phyloP scores from a whole-genome alignment of 2,329 filamentous ascomycete species.

The Sphaerostilbella broomeana region DNA sequence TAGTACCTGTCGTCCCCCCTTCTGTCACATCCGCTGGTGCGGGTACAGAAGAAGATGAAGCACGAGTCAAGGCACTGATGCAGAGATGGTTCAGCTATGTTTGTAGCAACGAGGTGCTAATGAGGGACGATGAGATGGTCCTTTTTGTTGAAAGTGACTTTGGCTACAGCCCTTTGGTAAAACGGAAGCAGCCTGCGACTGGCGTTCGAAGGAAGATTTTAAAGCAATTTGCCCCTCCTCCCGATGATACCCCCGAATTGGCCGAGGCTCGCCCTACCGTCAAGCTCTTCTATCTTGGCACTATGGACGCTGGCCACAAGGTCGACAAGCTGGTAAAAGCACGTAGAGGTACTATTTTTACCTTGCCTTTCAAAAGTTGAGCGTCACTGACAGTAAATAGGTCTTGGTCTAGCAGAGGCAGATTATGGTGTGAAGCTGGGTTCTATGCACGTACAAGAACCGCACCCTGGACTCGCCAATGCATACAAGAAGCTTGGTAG shows the following conservation, averaged over 20 bases:
- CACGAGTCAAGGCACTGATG: slow-evolving; percentile 77
- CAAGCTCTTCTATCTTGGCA: slow-evolving; percentile 90
- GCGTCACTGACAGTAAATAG: slow-evolving; percentile 40
- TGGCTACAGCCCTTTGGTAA: slow-evolving; percentile 90
- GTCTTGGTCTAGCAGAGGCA: slow-evolving; percentile 82
- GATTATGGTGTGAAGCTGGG: slow-evolving; percentile 89
- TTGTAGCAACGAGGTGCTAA: slow-evolving; percentile 84
- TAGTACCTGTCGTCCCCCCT: slow-evolving; percentile 92
- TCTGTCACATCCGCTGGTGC: slow-evolving; percentile 89
- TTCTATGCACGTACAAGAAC: slow-evolving; percentile 82
- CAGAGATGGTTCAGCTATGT: slow-evolving; percentile 95
- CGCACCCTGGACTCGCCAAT: slow-evolving; percentile 76
- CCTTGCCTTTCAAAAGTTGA: slow-evolving; percentile 11
- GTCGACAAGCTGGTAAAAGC: slow-evolving; percentile 90
- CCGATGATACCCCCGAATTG: slow-evolving; percentile 93
- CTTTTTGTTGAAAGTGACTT: slow-evolving; percentile 99
- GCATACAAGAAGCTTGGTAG: slow-evolving; percentile 95
- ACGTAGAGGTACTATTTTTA: slow-evolving; percentile 61
- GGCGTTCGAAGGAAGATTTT: slow-evolving; percentile 90
- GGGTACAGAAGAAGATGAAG: slow-evolving; percentile 93
- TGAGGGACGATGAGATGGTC: slow-evolving; percentile 93
- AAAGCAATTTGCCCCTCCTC: slow-evolving; percentile 96
- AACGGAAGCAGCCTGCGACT: slow-evolving; percentile 94
- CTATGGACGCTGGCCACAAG: slow-evolving; percentile 97
- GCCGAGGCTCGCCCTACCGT: slow-evolving; percentile 83